phyloP scores from a whole-genome alignment of 805 yeast species.

The Hanseniaspora taiwanica region DNA sequence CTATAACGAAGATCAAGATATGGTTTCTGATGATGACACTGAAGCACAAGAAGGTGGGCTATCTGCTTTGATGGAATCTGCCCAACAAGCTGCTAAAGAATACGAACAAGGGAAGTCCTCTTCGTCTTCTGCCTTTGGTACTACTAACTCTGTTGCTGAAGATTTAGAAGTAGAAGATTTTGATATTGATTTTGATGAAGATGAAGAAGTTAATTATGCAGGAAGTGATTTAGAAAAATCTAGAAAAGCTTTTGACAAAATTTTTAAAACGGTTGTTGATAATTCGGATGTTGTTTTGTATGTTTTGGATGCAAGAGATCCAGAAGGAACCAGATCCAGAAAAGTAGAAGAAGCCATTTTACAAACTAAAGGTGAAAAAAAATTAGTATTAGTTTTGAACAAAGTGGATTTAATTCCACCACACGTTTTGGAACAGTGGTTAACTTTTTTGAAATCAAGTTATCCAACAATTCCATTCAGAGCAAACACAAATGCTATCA shows the following conservation, averaged over 20 bases:
- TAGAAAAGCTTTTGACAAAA: constrained; percentile 84
- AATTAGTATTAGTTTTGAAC: constrained; percentile 75
- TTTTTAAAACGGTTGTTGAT: constrained; percentile 86
- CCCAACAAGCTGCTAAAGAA: constrained; percentile 73
- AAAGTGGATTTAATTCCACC: constrained; percentile 90
- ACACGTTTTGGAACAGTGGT: constrained; percentile 72
- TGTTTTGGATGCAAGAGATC: constrained; percentile 96
- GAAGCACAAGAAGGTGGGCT: constrained; percentile 26
- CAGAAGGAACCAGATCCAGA: constrained; percentile 85
- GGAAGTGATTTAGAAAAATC: constrained; percentile 51
- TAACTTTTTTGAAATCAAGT: constrained; percentile 57
- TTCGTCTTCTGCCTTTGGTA: constrained; percentile 9
- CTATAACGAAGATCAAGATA: constrained; percentile 24
- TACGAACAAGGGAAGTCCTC: constrained; percentile 43
- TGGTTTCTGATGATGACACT: constrained; percentile 8
- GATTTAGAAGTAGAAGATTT: constrained; percentile 38
- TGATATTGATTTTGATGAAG: constrained; percentile 32
- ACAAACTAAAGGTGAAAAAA: constrained; percentile 51
- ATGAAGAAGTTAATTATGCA: constrained; percentile 31
- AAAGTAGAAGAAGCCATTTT: constrained; percentile 84
- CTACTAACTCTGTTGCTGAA: constrained; percentile 17
- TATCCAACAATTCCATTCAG: constrained; percentile 89
- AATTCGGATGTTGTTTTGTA: constrained; percentile 83
- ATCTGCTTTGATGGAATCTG: constrained; percentile 80
- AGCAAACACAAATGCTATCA: constrained; percentile 65